phyloP scores from a whole-genome alignment of 495 filamentous ascomycete genomes.

The Lasiosphaeria ovina region DNA sequence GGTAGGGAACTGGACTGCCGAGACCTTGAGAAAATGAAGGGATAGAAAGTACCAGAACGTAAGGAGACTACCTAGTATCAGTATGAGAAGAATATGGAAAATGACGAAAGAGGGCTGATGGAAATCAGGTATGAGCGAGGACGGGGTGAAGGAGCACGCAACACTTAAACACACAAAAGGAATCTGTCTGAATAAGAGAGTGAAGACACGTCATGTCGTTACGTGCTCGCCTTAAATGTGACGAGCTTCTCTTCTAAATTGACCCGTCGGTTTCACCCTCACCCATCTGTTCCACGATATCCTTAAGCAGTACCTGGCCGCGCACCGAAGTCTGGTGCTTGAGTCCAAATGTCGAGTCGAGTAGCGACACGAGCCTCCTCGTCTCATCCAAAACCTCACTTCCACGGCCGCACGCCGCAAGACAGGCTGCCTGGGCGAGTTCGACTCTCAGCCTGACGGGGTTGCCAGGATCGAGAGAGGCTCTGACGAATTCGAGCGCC shows the following conservation, averaged over 20 bases:
- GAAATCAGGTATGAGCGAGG: too few relatives aligned
- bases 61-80: too few relatives aligned
- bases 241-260: neutral
- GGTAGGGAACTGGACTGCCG: too few relatives aligned
- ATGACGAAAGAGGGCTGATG: too few relatives aligned
- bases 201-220: too few relatives aligned
- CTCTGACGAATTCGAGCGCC: neutral
- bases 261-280: neutral
- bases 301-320: neutral
- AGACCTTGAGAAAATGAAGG: too few relatives aligned
- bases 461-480: neutral
- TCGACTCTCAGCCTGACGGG: slow-evolving; percentile 9
- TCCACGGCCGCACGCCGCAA: slow-evolving; percentile 4
- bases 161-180: too few relatives aligned
- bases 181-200: too few relatives aligned
- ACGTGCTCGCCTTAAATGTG: too few relatives aligned
- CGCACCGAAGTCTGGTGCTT: neutral
- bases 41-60: too few relatives aligned
- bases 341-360: neutral
- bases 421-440: neutral
- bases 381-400: neutral
- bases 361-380: neutral
- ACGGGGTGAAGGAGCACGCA: too few relatives aligned
- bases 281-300: neutral
- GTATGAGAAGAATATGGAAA: too few relatives aligned